phyloP scores from a whole-genome alignment of 805 yeast genomes.

The Nakazawaea populi region DNA sequence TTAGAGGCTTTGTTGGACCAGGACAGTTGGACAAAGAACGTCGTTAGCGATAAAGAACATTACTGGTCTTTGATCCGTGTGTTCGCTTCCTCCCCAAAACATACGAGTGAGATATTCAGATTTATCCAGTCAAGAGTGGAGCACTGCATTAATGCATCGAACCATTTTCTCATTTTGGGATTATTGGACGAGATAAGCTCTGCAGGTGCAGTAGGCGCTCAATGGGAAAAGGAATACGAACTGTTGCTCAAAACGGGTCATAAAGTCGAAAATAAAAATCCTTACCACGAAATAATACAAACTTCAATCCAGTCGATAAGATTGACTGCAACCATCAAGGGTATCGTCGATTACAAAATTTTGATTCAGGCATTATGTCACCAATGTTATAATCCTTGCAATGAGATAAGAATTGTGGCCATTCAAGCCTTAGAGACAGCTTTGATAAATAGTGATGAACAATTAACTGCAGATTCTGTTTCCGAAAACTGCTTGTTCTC shows the following conservation, averaged over 20 bases:
- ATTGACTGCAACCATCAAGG: conserved; percentile 40
- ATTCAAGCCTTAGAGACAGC: conserved; percentile 51
- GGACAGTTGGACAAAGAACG: conserved; percentile 36
- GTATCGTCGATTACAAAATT: conserved; percentile 40
- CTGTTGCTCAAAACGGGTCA: conserved; percentile 36
- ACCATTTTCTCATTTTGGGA: conserved; percentile 64
- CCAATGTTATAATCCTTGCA: conserved; percentile 85
- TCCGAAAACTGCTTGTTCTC: conserved; percentile 77
- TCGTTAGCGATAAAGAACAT: conserved; percentile 28
- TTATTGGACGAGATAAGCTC: conserved; percentile 75
- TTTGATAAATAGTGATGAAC: conserved; percentile 30
- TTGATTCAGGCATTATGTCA: conserved; percentile 79
- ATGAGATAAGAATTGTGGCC: conserved; percentile 67
- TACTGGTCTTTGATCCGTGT: conserved; percentile 45
- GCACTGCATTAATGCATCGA: conserved; percentile 35
- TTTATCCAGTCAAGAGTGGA: conserved; percentile 39
- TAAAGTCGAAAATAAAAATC: conserved; percentile 34
- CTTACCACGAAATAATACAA: conserved; percentile 48
- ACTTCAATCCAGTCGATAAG: conserved; percentile 57
- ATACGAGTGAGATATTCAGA: conserved; percentile 35
- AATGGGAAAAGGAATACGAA: conserved; percentile 63
- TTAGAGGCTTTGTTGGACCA: conserved; percentile 42
- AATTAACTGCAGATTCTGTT: conserved; percentile 43
- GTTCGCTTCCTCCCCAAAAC: conserved; percentile 37
- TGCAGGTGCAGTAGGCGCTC: conserved; percentile 74